These are phyloP conservation scores for Cercospora berteroae DNA, from an alignment of 2,329 filamentous ascomycete genomes.

Conservation along the genomic window DNA sequence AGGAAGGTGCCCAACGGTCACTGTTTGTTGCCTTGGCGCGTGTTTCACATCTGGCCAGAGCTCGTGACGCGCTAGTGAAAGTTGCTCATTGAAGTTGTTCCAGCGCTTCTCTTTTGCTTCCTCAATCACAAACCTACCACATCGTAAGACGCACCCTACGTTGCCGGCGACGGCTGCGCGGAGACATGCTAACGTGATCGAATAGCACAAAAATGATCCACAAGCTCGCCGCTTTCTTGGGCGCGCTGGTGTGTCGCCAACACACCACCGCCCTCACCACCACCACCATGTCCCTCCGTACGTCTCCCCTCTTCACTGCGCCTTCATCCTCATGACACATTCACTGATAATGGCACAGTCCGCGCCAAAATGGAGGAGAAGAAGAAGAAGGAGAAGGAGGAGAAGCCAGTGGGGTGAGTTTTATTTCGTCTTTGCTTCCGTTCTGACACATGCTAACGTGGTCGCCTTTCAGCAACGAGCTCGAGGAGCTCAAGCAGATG, in stretches of 20 bases:
- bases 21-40: not conserved
- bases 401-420: not conserved
- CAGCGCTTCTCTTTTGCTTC: not conserved
- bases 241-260: not conserved
- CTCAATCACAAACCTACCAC: not conserved
- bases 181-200: not conserved
- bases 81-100: not conserved
- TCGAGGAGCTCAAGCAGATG: conserved; percentile 3
- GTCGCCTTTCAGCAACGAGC: not conserved
- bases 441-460: not conserved
- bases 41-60: not conserved
- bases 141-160: not conserved
- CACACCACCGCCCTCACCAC: conserved; percentile 2
- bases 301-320: not conserved
- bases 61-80: conserved; percentile 3
- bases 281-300: not conserved
- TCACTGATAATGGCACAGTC: conserved; percentile 5
- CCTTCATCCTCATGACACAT: not conserved
- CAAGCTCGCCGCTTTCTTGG: conserved; percentile 1
- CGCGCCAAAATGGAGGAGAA: conserved; percentile 1
- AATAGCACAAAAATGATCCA: conserved; percentile 4
- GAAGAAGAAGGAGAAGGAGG: conserved; percentile 10
- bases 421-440: too few species aligned
- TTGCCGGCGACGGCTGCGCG: not conserved
- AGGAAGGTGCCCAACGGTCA: not conserved